These are phyloP conservation scores for Vanrija sp. DNA, from an alignment of 1,284 basidiomycete genomes.

Conservation along the genomic window DNA sequence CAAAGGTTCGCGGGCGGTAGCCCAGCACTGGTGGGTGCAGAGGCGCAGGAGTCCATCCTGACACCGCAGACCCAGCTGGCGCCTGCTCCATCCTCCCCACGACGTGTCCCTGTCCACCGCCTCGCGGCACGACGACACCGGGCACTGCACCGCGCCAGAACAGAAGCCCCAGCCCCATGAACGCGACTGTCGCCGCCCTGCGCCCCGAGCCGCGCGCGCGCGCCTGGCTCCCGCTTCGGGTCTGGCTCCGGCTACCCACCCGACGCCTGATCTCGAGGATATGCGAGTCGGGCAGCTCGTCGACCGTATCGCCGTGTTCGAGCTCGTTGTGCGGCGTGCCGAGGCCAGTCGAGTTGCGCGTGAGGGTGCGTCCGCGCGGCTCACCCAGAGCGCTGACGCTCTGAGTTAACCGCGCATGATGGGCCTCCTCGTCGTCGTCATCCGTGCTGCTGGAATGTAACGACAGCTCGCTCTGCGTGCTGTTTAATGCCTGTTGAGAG, in stretches of 20 bases:
- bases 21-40: not conserved
- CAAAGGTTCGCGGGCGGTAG: not conserved
- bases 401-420: constrained; percentile 12
- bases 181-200: constrained; percentile 45
- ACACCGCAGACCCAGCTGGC: not conserved
- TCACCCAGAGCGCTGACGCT: constrained; percentile 13
- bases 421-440: constrained; percentile 5
- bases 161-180: constrained; percentile 44
- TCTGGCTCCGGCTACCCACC: not conserved
- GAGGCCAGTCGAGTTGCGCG: not conserved
- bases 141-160: constrained; percentile 18
- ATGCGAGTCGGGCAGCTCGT: constrained; percentile 5
- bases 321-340: not conserved
- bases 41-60: not conserved
- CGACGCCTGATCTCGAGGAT: constrained; percentile 15
- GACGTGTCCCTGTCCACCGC: not conserved
- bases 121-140: not conserved
- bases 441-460: constrained; percentile 7
- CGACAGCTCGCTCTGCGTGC: constrained; percentile 34
- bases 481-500: constrained; percentile 1
- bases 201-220: constrained; percentile 13
- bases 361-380: constrained; percentile 12
- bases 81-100: not conserved
- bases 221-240: constrained; percentile 9
- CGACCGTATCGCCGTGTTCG: constrained; percentile 7